Conservation (phyloP, 2,329 filamentous ascomycete genomes). For the Sporothrix inflata region DNA sequence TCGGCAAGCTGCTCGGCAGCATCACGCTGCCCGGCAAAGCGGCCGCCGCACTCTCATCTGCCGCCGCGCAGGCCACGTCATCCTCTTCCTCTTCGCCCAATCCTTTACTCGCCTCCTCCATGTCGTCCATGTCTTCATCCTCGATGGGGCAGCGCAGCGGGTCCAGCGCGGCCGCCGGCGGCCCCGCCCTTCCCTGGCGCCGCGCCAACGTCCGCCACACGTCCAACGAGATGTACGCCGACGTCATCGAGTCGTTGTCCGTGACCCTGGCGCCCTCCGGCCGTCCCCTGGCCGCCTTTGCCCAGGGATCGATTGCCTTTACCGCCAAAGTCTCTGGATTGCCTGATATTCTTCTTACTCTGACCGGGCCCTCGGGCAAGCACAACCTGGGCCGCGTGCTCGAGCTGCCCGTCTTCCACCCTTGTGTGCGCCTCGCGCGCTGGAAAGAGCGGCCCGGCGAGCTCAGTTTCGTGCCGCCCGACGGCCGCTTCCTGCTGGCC, state of each 20-base stretch:
- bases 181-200: conserved; percentile 77
- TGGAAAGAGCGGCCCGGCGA: conserved; percentile 91
- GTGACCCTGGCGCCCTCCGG: conserved; percentile 92
- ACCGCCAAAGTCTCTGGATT: conserved; percentile 94
- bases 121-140: conserved; percentile 33
- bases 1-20: conserved; percentile 85
- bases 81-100: not conserved
- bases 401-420: conserved; percentile 91
- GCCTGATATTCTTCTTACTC: conserved; percentile 80
- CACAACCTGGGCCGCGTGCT: conserved; percentile 75
- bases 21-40: conserved; percentile 76
- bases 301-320: conserved; percentile 91
- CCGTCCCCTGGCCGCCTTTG: conserved; percentile 80
- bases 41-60: conserved; percentile 26
- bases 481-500: conserved; percentile 89
- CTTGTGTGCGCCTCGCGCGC: conserved; percentile 84
- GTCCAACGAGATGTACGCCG: conserved; percentile 95
- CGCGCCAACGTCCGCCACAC: conserved; percentile 91
- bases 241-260: conserved; percentile 86
- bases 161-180: conserved; percentile 46
- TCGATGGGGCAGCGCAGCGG: conserved; percentile 41
- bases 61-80: conserved; percentile 20
- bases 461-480: conserved; percentile 93
- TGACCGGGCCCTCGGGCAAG: conserved; percentile 80
- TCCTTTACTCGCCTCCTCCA: not conserved